A percentile compares a stretch with the other conserved stretches of the same genome.
Evolutionary conservation across 139 green algal species (phyloP).

Genomic region (Micractinium sp.): DNA sequence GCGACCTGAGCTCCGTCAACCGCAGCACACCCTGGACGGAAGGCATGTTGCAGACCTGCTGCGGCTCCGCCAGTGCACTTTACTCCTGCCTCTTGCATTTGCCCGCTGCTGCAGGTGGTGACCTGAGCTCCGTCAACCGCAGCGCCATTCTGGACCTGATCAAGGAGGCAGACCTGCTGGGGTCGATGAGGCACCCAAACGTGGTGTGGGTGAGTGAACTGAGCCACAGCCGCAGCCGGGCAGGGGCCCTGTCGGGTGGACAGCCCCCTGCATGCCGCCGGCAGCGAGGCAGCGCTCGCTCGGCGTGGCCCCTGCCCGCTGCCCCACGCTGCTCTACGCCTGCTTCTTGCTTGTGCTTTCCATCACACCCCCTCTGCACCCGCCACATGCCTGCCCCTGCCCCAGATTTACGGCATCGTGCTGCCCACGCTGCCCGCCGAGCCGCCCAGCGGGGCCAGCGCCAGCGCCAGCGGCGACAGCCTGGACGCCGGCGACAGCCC

Average conservation of each 20-base stretch:
- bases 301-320: too few relatives aligned
- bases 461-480: background rate
- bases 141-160: slow-evolving; percentile 68
- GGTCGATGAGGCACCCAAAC: slow-evolving; percentile 32
- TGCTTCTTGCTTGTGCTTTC: background rate
- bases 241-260: too few relatives aligned
- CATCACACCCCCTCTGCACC: background rate
- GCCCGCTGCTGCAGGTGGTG: too few relatives aligned
- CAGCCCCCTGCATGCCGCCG: background rate
- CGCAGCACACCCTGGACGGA: slow-evolving; percentile 29
- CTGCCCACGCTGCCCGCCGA: slow-evolving; percentile 46
- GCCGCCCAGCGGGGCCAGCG: background rate
- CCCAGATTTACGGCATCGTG: slow-evolving; percentile 82
- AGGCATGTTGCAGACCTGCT: slow-evolving; percentile 56
- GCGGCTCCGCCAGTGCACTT: background rate
- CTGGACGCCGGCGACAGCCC: background rate
- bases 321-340: background rate
- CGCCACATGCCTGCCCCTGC: slow-evolving; percentile 57
- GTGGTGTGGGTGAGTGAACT: slow-evolving; percentile 16
- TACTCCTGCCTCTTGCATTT: too few relatives aligned
- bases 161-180: slow-evolving; percentile 72
- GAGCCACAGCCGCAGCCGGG: too few relatives aligned
- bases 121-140: slow-evolving; percentile 40
- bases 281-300: too few relatives aligned
- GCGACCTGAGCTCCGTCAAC: slow-evolving; percentile 29